Base-by-base conservation (phyloP, 371 early-diverging fungal species). In the Batkoa obscura region DNA sequence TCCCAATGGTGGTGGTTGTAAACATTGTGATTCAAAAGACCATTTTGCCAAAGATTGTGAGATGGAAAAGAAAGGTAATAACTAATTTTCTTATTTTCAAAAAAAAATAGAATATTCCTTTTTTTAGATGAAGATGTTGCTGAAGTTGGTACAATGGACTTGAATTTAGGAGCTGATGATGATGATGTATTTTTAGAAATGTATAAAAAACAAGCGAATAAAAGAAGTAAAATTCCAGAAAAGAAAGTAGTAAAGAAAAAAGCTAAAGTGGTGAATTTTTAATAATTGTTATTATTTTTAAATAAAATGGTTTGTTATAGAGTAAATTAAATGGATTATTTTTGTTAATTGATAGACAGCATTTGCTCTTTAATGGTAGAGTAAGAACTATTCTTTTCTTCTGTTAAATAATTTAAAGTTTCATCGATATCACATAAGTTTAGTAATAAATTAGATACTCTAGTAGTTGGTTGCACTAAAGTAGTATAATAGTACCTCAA, bases 1-100 rank as follows among this genome's bases (percentile, higher is more conserved):
- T 63, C 89, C 89, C 1, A 84, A 91, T 56, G 94, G 94, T 39
- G 95, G 95, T 6, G 66, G 79, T 36, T 94, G 94, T 70, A 74
- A 77, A 48, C 86, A 78, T 67, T 94, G 94, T 60, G 83, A 84
- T 23, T 77, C 81, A 52, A 80, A 83, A 1, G 75, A 81, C 60
- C 95, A 94, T 64, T 70, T 88, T 42, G 86, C 85, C 2, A 80
- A 74, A 58, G 88, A 94, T 55, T 94, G 95, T 68, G 76, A 52
- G 33, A 51, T 53, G 6, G 45, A 39, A 2, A 23, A 45, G 2
- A 45, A 23, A 23, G 23, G 23, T 56, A 46, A 36, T 3, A 37
- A 34, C 30, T 37, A 47, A 48, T 30, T n/a, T 32, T 6, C 23
- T 15, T 48, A 47, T 9, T 31, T 13, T 41, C 8, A 48, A 48